Evolutionary conservation across 768 basidiomycete species (phyloP), one percentile per base, ranked within the genome.

Genomic region (Tricholoma flavovirens): DNA sequence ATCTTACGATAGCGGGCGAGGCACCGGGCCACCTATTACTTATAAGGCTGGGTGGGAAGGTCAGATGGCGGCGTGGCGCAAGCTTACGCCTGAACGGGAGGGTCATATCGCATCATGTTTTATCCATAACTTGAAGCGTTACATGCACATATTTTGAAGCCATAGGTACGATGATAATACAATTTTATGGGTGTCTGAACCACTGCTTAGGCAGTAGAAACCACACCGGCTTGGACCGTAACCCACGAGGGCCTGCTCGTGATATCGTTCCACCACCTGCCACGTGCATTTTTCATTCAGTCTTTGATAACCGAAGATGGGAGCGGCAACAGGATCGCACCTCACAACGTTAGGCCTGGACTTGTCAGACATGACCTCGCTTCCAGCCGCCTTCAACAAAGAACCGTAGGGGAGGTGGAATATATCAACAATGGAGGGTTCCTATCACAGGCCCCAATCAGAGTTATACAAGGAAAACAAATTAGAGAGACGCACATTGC

Each of bases 331-430:
- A 11, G 10, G 24, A 40, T 10, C 48, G 24, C 14, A 82, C 63
- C 75, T 74, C 0, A 66, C 56, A 3, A 80, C 71, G 56, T 77
- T 78, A n/a, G 77, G 75, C 53, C 71, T 67, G 19, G 61, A 53
- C 22, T 35, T 40, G 35, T 55, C 54, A 5, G 24, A 5, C 45
- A 77, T 49, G 10, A 73, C 59, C 11, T 66, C 58, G 49, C 45
- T 52, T 2, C 66, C 67, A 26, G 62, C 63, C 5, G 15, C 11
- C 0, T 36, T 36, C 4, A 69, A 55, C 49, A 56, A 42, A 21
- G 51, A 19, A 17, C 61, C 74, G 46, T 68, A 74, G 32, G 74
- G 73, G 21, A 77, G 64, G 53, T 77, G 73, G 59, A 72, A 75
- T 9, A 77, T 54, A 55, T 77, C 77, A 2, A 70, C 74, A 8